Evolutionary conservation across 2,329 filamentous ascomycete species (phyloP).

Genomic region (Xylaria sp.): DNA sequence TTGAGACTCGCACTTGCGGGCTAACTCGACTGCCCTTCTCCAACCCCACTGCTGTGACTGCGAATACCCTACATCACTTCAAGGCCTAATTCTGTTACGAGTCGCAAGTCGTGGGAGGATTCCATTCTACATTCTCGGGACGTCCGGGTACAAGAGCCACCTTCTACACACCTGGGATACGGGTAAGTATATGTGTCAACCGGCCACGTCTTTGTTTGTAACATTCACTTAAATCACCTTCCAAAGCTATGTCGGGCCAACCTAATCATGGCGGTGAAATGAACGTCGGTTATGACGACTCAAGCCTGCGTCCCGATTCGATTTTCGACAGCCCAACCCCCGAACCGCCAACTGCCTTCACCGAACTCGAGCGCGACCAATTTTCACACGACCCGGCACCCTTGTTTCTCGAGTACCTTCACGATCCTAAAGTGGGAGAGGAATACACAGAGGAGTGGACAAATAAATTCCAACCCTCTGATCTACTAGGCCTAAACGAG

Average conservation of each 20-base stretch:
- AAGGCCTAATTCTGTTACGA: no score
- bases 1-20: no score
- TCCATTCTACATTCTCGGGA: no score
- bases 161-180: no score
- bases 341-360: not conserved
- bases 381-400: not conserved
- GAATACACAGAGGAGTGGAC: not conserved
- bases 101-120: no score
- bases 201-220: no score
- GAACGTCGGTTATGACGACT: not conserved
- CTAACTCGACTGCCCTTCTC: no score
- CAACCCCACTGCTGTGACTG: no score
- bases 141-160: no score
- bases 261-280: not conserved
- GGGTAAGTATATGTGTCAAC: no score
- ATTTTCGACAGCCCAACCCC: not conserved
- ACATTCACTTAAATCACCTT: no score
- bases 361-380: not conserved
- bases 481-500: not conserved
- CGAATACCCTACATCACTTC: no score
- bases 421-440: slow-evolving; percentile 5
- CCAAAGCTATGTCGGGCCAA: not conserved
- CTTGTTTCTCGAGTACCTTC: not conserved
- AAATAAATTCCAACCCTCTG: not conserved
- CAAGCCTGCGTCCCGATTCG: slow-evolving; percentile 4